Percentiles rank a stretch among this genome's conserved stretches.
phyloP scores from a whole-genome alignment of 176 grass and related monocot genomes.

The Cocos nucifera region DNA sequence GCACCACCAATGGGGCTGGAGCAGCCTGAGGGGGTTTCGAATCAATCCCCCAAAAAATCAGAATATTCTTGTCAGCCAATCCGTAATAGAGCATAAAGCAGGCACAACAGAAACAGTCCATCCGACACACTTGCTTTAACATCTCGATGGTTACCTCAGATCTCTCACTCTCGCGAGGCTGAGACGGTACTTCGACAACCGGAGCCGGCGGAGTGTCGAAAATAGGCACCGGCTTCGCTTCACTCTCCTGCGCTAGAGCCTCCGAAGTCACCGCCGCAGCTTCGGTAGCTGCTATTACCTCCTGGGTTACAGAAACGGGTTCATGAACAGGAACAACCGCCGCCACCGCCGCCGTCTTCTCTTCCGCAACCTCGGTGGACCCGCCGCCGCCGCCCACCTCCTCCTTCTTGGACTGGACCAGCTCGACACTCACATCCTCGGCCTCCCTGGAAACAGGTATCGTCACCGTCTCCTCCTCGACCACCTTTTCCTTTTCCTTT shows the following conservation, averaged over 20 bases:
- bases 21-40: neutral
- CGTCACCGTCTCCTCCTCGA: neutral
- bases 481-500: neutral
- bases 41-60: neutral
- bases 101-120: neutral
- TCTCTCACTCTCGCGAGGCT: constrained; percentile 1
- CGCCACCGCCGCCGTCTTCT: too few species aligned
- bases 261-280: neutral
- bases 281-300: too few species aligned
- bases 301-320: too few species aligned
- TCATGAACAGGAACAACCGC: too few species aligned
- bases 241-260: neutral
- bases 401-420: neutral
- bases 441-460: neutral
- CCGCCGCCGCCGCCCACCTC: neutral
- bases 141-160: neutral
- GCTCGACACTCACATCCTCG: neutral
- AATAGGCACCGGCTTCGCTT: too few species aligned
- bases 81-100: neutral
- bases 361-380: neutral
- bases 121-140: neutral
- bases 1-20: neutral
- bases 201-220: neutral
- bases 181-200: neutral
- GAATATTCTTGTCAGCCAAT: neutral